Percentiles rank a stretch among this genome's conserved stretches.
Evolutionary conservation across 805 yeast genomes (phyloP).

Genomic region (Isabelozyma heimii): DNA sequence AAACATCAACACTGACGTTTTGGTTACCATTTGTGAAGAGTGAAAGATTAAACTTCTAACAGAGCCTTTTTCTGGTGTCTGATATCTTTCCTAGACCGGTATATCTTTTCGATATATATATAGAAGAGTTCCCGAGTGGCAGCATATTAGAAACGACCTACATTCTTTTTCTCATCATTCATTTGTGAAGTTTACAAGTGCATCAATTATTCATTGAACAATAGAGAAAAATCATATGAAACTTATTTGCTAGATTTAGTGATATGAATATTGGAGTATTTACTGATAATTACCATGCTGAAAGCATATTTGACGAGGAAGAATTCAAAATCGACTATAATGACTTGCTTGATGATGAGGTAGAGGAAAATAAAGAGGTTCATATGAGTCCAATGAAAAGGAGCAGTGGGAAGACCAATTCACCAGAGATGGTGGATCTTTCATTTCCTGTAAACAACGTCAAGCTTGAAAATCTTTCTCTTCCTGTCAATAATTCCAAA

Average conservation of each 20-base stretch:
- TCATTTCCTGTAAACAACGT: too few species aligned
- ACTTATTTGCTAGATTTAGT: not conserved
- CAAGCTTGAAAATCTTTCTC: not conserved
- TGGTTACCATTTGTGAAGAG: not conserved
- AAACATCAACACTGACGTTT: slow-evolving; percentile 10
- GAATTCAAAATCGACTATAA: slow-evolving; percentile 19
- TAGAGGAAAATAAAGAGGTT: not conserved
- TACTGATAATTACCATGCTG: not conserved
- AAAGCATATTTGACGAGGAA: slow-evolving; percentile 8
- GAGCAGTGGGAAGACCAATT: too few species aligned
- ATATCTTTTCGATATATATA: too few species aligned
- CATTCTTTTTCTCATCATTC: too few species aligned
- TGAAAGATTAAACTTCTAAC: not conserved
- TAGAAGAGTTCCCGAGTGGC: not conserved
- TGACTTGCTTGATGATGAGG: slow-evolving; percentile 9
- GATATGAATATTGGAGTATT: not conserved
- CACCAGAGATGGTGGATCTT: too few species aligned
- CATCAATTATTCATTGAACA: not conserved
- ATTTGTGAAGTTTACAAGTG: too few species aligned
- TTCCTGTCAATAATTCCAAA: not conserved
- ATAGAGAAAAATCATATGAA: not conserved
- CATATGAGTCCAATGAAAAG: not conserved
- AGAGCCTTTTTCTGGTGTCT: not conserved
- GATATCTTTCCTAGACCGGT: too few species aligned
- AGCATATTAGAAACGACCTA: not conserved